Evolutionary conservation across 352 stramenopile genomes (phyloP), one percentile per base, ranked within the genome.

Genomic region (Lagenidium giganteum): DNA sequence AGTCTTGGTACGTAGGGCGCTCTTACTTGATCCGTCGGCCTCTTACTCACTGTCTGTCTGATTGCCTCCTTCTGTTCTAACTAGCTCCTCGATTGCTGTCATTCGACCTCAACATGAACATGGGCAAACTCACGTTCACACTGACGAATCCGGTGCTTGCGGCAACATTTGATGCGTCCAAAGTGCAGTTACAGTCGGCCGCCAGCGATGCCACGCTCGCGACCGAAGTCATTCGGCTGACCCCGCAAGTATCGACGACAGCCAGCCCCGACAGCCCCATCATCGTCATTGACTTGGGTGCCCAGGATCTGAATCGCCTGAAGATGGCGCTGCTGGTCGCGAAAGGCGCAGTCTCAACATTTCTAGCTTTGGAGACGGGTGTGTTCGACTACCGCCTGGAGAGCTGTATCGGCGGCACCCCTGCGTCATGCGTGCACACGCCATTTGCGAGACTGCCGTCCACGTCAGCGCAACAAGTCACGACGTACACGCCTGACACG

Each of bases 91-190:
- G 57, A 24, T 27, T 87, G 2, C 14, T 50, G 2, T 54, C 57
- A 0, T 89, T 83, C 22, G 67, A 70, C 17, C 41, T 89, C 4
- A 40, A 89, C 23, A 70, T 89, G 70, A 49, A 67, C 24, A 4
- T 43, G 0, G 64, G 64, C 5, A 65, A 16, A 0, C 40, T 89
- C 18, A 56, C 50, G 11, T 50, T 89, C 3, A 43, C 32, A 8
- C 40, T 73, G 13, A 77, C 47, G 14, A 14, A 58, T 26, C 40
- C 61, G 2, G 67, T 84, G 17, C 36, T 83, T 21, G 46, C 56
- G 11, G 41, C 51, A 8, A 75, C 73, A 3, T 25, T 87, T 1
- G 61, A 79, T 18, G 44, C 72, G 1, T 64, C 66, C 4, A 78
- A 66, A 20, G 46, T 87, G 11, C 40, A 54, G 2, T 43, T 89